Percentiles rank a stretch among this genome's conserved stretches.
Conservation (phyloP, 2,329 filamentous ascomycete species). For the Geosmithia morbida region DNA sequence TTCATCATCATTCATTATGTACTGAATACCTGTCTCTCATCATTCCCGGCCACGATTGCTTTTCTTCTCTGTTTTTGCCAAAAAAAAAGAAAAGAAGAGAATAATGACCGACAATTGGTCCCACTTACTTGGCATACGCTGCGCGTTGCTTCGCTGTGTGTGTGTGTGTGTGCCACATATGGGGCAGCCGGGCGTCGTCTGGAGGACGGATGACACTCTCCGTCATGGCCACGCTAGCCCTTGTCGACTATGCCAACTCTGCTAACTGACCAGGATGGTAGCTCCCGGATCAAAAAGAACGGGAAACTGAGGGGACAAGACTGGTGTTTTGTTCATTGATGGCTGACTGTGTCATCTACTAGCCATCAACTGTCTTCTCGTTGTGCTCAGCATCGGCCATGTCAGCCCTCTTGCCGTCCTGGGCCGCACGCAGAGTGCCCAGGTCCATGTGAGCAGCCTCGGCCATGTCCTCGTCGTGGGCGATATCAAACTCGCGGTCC, state of each 20-base stretch:
- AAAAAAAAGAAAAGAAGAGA: too few relatives aligned
- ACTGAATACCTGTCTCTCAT: too few relatives aligned
- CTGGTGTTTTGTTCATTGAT: too few relatives aligned
- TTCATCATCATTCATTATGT: too few relatives aligned
- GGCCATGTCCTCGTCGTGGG: background rate
- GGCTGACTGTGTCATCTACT: background rate
- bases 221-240: background rate
- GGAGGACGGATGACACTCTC: background rate
- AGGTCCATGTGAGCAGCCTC: background rate
- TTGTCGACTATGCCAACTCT: too few relatives aligned
- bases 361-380: background rate
- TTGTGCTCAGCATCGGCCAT: background rate
- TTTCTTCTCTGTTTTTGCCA: too few relatives aligned
- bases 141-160: too few relatives aligned
- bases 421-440: background rate
- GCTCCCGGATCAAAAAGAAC: too few relatives aligned
- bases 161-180: too few relatives aligned
- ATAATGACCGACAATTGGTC: background rate
- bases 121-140: background rate
- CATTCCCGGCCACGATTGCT: too few relatives aligned
- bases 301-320: too few relatives aligned
- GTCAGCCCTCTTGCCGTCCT: background rate
- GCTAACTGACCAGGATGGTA: too few relatives aligned
- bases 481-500: constrained; percentile 33
- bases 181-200: background rate